phyloP scores from a whole-genome alignment of 768 basidiomycete genomes.

The Russula abietina region DNA sequence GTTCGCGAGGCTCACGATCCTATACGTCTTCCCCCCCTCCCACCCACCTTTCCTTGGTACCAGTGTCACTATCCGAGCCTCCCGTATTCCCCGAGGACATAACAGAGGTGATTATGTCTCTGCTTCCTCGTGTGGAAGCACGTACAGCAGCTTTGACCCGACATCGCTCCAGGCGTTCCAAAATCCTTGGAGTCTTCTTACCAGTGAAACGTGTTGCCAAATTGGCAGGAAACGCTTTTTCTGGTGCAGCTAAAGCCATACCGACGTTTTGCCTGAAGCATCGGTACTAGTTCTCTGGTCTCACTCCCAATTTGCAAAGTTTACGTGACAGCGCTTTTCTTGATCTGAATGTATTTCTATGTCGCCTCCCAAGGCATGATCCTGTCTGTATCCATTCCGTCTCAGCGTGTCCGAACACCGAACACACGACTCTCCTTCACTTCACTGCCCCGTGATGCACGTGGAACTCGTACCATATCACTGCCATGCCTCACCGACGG shows the following conservation, averaged over 20 bases:
- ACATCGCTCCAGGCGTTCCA: slow-evolving; percentile 4
- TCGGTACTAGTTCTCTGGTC: slow-evolving; percentile 4
- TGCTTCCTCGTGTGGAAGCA: slow-evolving; percentile 21
- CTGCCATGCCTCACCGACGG: slow-evolving; percentile 8
- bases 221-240: slow-evolving; percentile 16
- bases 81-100: slow-evolving; percentile 22
- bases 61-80: slow-evolving; percentile 1
- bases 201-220: slow-evolving; percentile 15
- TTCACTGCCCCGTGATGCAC: slow-evolving; percentile 22
- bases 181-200: neutral
- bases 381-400: slow-evolving; percentile 19
- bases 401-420: slow-evolving; percentile 19
- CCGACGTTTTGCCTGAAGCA: slow-evolving; percentile 17
- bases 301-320: neutral
- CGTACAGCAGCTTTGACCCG: slow-evolving; percentile 12
- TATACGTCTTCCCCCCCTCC: slow-evolving; percentile 6
- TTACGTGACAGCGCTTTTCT: neutral
- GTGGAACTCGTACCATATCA: slow-evolving; percentile 13
- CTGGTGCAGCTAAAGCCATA: slow-evolving; percentile 7
- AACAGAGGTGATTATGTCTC: slow-evolving; percentile 20
- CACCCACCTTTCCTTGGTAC: slow-evolving; percentile 5
- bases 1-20: slow-evolving; percentile 18
- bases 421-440: slow-evolving; percentile 8
- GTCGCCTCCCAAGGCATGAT: slow-evolving; percentile 18
- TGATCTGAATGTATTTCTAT: slow-evolving; percentile 10